Base-by-base conservation (phyloP, 1,284 basidiomycete genomes). In the Microbotryomycetes sp. region DNA sequence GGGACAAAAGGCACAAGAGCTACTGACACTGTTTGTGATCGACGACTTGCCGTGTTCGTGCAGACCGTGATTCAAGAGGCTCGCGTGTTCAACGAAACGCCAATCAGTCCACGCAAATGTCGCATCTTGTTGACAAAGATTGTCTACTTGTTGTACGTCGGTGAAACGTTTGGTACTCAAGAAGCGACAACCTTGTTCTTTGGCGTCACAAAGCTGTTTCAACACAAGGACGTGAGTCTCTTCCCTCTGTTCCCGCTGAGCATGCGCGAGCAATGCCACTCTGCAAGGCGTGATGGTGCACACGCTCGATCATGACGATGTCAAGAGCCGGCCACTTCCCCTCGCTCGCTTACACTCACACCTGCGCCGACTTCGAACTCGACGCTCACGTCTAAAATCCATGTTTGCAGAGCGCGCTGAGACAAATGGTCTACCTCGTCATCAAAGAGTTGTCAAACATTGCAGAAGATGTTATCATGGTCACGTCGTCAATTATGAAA, bases 401-500 rank as follows among this genome's bases (percentile, higher is more conserved):
- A 6, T 19, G 49, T 23, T 23, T 49, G 55, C 74, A 96, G 92
- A 88, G 88, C 70, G 94, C 92, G 3, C 80, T 99, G 60, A 85
- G 96, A 67, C 96, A 99, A 79, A 94, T 94, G 82, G 94, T 98
- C 48, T 98, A 98, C 79, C 83, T 99, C 62, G 89, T 93, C 56
- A 97, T 99, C 81, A 99, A 98, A 80, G 96, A 99, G 78, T 83
- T 99, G 22, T 88, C 92, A 30, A 86, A 85, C 49, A 88, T 89
- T n/a, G 92, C 96, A 22, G 92, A 99, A 77, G 96, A 98, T 81
- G 91, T 97, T 45, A 97, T 99, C 74, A 99, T 99, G 92, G 93
- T 97, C 71, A 99, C 96, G 6, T 92, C 89, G 74, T 97, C 92
- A 74, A 98, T 99, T 77, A 97, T 97, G 93, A 98, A 98, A 81